Conservation (phyloP, 257 asterid species). For the Nicotiana knightiana region DNA sequence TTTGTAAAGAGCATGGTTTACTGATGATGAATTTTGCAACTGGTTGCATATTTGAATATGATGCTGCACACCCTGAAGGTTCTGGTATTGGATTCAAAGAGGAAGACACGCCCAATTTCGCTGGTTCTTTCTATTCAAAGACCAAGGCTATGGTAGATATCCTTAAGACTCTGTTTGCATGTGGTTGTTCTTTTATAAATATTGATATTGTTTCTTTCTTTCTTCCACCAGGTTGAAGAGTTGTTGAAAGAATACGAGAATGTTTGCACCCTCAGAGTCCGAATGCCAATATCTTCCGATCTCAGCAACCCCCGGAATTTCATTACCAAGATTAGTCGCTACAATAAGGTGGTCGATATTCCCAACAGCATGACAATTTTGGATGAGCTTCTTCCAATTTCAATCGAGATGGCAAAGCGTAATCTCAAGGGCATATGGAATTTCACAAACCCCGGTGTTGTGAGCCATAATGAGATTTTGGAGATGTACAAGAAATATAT, state of each 20-base stretch:
- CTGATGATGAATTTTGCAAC: conserved; percentile 81
- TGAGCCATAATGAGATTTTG: conserved; percentile 86
- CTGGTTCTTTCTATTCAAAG: conserved; percentile 93
- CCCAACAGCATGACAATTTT: conserved; percentile 98
- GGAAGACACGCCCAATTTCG: conserved; percentile 86
- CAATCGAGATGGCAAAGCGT: conserved; percentile 95
- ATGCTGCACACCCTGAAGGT: conserved; percentile 82
- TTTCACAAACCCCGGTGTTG: conserved; percentile 92
- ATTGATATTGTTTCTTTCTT: not conserved
- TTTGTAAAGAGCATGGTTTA: conserved; percentile 72
- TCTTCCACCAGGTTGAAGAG: conserved; percentile 70
- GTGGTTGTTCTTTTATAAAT: not conserved
- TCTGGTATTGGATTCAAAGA: conserved; percentile 90
- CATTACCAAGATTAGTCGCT: conserved; percentile 80
- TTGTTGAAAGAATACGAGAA: conserved; percentile 81
- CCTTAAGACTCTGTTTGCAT: not conserved
- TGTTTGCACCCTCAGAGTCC: conserved; percentile 89
- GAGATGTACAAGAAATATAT: conserved; percentile 92
- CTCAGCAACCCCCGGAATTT: conserved; percentile 89
- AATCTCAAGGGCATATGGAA: conserved; percentile 91
- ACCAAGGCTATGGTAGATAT: conserved; percentile 89
- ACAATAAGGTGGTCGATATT: conserved; percentile 83
- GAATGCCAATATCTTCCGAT: conserved; percentile 95
- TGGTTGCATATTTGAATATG: conserved; percentile 89
- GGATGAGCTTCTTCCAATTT: conserved; percentile 94